phyloP scores from a whole-genome alignment of 306 rosid species.

The Betula pendula region DNA sequence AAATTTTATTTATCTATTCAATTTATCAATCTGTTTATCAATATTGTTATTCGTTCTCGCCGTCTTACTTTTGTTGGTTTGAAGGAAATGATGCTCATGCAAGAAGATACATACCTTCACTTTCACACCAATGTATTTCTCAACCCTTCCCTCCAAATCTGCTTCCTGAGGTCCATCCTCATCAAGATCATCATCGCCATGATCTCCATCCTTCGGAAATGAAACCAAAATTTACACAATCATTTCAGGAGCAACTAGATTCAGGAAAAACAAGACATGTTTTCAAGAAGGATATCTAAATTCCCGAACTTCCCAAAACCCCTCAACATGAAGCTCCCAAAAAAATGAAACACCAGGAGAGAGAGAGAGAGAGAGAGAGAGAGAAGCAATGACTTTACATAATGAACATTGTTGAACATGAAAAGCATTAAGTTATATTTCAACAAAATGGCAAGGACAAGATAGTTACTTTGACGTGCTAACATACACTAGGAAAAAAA shows the following conservation, averaged over 20 bases:
- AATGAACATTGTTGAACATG: background rate
- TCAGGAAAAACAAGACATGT: background rate
- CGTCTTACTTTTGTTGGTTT: no score
- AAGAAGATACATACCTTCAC: conserved; percentile 72
- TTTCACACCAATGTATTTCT: conserved; percentile 96
- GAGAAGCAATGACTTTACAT: background rate
- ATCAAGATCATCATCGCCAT: conserved; percentile 78
- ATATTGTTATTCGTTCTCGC: background rate
- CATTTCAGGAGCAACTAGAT: conserved; percentile 16
- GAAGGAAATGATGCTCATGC: background rate
- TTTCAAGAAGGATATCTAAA: background rate
- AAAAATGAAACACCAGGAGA: background rate
- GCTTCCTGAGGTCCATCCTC: conserved; percentile 82
- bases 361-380: background rate
- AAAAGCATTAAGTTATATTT: background rate
- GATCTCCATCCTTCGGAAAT: conserved; percentile 74
- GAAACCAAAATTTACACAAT: conserved; percentile 26
- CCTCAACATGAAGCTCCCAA: conserved; percentile 18
- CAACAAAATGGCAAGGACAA: background rate
- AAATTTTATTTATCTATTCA: background rate
- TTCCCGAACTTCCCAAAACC: conserved; percentile 1
- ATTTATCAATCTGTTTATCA: background rate
- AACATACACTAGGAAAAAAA: background rate
- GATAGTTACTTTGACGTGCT: background rate
- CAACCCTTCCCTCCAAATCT: conserved; percentile 87